Evolutionary conservation across 352 stramenopile species (phyloP).

Genomic region (Globisporangium spinosum): DNA sequence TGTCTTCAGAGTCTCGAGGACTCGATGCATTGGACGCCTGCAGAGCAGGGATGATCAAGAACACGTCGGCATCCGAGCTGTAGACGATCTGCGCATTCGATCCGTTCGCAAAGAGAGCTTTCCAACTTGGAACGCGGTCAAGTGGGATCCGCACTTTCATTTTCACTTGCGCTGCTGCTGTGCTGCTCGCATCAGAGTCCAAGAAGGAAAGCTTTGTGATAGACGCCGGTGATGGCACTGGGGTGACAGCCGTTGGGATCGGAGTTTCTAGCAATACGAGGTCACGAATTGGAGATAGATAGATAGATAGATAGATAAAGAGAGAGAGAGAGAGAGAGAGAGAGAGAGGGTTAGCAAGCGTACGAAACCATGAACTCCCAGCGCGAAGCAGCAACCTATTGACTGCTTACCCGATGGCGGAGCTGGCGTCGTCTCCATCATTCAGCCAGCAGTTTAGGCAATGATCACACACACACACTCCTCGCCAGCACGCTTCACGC

Average conservation of each 20-base stretch:
- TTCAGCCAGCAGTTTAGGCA: background rate
- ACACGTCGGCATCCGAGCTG: constrained; percentile 24
- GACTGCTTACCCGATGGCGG: background rate
- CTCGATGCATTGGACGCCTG: background rate
- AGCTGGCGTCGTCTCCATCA: background rate
- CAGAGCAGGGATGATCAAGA: background rate
- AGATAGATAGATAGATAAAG: no score
- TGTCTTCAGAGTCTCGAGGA: background rate
- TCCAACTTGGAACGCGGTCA: constrained; percentile 32
- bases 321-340: no score
- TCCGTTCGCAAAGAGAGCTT: constrained; percentile 32
- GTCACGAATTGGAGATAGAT: background rate
- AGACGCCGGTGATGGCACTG: background rate
- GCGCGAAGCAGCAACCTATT: background rate
- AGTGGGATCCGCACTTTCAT: constrained; percentile 32
- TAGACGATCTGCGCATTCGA: constrained; percentile 45
- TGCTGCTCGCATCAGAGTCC: constrained; percentile 15
- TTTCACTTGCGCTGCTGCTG: constrained; percentile 12
- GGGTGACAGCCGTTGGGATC: background rate
- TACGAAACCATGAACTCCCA: background rate
- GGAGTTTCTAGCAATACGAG: background rate
- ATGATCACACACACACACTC: background rate
- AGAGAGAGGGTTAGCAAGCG: background rate
- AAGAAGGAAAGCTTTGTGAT: background rate
- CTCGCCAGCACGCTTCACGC: background rate